Conservation (phyloP, 208 protist species). For the Leishmania tarentolae region DNA sequence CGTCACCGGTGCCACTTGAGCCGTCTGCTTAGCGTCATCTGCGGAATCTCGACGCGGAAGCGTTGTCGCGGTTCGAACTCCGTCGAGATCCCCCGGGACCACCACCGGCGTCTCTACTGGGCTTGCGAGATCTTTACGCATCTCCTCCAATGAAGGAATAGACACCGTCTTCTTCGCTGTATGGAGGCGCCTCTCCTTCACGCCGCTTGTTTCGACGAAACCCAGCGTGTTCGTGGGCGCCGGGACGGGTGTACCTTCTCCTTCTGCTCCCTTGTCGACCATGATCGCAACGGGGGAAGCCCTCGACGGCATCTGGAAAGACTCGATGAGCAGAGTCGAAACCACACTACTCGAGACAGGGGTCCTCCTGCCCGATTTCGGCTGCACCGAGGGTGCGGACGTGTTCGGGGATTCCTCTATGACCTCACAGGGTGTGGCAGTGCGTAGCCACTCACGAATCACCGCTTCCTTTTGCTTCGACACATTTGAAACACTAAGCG, state of each 20-base stretch:
- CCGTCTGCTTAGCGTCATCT: neutral
- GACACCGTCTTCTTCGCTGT: neutral
- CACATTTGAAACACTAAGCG: neutral
- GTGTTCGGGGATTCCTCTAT: neutral
- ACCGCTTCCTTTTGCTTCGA: neutral
- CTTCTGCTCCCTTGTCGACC: neutral
- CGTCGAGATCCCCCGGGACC: neutral
- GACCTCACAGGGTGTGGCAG: neutral
- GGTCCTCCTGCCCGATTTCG: neutral
- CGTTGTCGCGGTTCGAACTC: neutral
- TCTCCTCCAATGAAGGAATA: too few species aligned
- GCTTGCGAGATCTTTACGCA: too few species aligned
- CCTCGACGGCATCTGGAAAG: neutral
- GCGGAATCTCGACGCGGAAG: neutral
- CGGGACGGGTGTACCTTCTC: too few species aligned
- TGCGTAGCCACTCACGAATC: constrained; percentile 23
- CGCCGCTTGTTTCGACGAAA: neutral
- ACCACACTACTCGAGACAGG: neutral
- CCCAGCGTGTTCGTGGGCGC: neutral
- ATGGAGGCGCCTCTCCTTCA: neutral
- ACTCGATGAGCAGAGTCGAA: neutral
- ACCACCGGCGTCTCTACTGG: neutral
- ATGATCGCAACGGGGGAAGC: neutral
- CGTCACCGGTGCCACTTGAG: neutral
- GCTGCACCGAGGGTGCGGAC: neutral